These are phyloP conservation scores for Gloeostereum incarnatum DNA, from an alignment of 768 basidiomycete species.

Conservation along the genomic window DNA sequence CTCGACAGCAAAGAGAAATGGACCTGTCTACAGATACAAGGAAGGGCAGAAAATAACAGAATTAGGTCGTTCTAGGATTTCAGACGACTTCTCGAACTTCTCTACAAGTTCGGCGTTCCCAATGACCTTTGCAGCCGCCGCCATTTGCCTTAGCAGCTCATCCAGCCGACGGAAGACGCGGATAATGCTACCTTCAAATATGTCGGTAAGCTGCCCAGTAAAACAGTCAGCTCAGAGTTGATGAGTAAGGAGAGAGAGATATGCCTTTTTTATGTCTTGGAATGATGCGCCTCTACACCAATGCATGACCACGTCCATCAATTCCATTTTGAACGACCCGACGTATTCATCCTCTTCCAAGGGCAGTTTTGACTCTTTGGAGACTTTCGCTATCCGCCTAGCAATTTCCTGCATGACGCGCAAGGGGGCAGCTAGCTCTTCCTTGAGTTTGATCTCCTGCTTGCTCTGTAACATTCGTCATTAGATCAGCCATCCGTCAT, in stretches of 20 bases:
- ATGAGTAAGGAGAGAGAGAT: neutral
- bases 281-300: conserved; percentile 98
- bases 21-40: conserved; percentile 76
- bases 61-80: conserved; percentile 90
- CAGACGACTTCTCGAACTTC: conserved; percentile 86
- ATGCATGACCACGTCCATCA: conserved; percentile 95
- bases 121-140: conserved; percentile 90
- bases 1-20: too few species aligned
- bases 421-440: conserved; percentile 88
- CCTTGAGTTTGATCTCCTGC: conserved; percentile 75
- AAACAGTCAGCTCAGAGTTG: too few species aligned
- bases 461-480: conserved; percentile 54
- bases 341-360: conserved; percentile 94
- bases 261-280: conserved; percentile 86
- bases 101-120: conserved; percentile 91
- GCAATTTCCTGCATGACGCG: conserved; percentile 96
- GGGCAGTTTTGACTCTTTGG: conserved; percentile 84
- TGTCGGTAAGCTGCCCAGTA: conserved; percentile 73
- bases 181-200: conserved; percentile 95
- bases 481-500: neutral
- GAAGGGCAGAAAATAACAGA: conserved; percentile 91
- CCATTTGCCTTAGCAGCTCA: conserved; percentile 95
- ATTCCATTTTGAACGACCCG: conserved; percentile 92
- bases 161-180: conserved; percentile 92
- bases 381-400: conserved; percentile 89